Evolutionary conservation across 352 stramenopile species (phyloP).

Genomic region (Phytopythium aichiense): DNA sequence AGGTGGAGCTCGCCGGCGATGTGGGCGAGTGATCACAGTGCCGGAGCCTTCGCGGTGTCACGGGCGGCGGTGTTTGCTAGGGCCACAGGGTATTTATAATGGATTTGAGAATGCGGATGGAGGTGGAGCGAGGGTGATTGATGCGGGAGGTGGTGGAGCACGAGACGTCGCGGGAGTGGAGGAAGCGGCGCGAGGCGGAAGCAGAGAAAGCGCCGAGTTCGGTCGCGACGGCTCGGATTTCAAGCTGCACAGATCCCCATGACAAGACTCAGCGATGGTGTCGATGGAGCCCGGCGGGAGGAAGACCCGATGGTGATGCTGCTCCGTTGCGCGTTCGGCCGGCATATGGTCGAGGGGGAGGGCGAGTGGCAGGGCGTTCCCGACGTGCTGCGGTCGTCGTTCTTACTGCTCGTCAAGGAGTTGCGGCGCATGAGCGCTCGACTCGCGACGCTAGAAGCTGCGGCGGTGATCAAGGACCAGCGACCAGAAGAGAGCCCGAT

Average conservation of each 20-base stretch:
- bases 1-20: constrained; percentile 10
- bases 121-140: background rate
- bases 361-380: constrained; percentile 43
- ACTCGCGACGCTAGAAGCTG: background rate
- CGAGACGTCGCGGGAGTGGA: background rate
- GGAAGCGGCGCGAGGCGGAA: background rate
- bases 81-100: background rate
- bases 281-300: background rate
- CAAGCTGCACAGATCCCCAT: background rate
- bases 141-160: background rate
- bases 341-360: constrained; percentile 23
- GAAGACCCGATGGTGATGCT: constrained; percentile 9
- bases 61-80: background rate
- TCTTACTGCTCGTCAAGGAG: constrained; percentile 46
- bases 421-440: constrained; percentile 20
- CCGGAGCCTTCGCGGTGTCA: background rate
- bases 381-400: constrained; percentile 48
- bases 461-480: background rate
- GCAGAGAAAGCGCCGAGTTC: background rate
- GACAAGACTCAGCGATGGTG: background rate
- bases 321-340: constrained; percentile 35
- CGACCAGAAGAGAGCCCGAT: background rate
- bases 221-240: background rate
- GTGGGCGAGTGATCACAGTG: background rate
- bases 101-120: background rate